Base-by-base conservation (phyloP, 352 stramenopile species). In the Phytophthora syringae region DNA sequence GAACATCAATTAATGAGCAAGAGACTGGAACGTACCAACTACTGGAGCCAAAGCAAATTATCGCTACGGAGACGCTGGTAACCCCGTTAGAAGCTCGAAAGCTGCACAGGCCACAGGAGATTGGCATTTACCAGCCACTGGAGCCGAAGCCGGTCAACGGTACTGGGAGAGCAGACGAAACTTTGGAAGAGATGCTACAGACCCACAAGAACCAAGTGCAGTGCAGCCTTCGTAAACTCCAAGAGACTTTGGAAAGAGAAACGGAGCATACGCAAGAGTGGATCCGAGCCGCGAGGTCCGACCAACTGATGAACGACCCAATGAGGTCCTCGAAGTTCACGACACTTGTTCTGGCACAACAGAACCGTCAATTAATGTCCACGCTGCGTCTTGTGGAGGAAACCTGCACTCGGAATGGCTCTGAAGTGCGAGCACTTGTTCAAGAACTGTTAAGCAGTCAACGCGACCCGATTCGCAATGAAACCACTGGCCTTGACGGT, bases 381-480 rank as follows among this genome's bases (percentile, higher is more conserved):
- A 45, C 43, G 7, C 28, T 74, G 55, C 53, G 37, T 27, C 39
- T 65, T 16, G 60, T 30, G 5, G 36, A 66, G 20, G 65, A 67
- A 24, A 49, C 21, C 0, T 49, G 49, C 12, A 34, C 21, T 7
- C 52, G 57, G 47, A 56, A 61, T 43, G 49, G 53, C 4, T 27
- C 36, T 52, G 65, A 66, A 42, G 36, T 58, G 20, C 42, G 16
- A 2, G 45, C 42, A 13, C 10, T 72, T 20, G 15, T 49, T 27
- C 21, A 51, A 16, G 52, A 53, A 37, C 44, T 53, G 13, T 4
- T 56, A 25, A 36, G 40, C 9, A 43, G 42, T 7, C 21, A 22
- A n/a, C 5, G 22, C 24, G 34, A 34, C 15, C 9, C 25, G 11
- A 3, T 34, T 36, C 20, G 15, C 10, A 37, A 51, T 57, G 32